phyloP scores from a whole-genome alignment of 2,329 filamentous ascomycete species.

The Penicillium sclerotigenum region DNA sequence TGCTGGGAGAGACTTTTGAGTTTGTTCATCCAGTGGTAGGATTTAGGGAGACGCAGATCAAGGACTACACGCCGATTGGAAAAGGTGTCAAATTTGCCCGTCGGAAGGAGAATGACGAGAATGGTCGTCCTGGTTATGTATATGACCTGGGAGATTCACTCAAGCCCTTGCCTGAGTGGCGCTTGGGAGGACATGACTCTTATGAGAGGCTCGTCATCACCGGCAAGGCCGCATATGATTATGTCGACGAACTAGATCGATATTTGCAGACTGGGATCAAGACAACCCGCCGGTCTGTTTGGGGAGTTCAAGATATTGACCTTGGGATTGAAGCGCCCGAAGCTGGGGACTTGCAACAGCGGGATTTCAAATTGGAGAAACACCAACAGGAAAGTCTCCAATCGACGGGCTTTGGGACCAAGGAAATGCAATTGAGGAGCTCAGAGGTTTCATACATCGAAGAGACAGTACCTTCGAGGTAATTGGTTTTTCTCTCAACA shows the following conservation, averaged over 20 bases:
- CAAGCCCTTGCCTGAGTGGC: constrained; percentile 18
- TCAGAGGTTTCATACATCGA: neutral
- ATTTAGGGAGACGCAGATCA: constrained; percentile 12
- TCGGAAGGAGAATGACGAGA: constrained; percentile 3
- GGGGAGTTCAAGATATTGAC: neutral
- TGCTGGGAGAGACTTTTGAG: constrained; percentile 16
- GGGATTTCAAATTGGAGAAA: neutral
- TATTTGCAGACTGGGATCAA: constrained; percentile 7
- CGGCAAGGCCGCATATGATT: constrained; percentile 11
- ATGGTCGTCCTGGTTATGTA: constrained; percentile 8
- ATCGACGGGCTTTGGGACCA: neutral
- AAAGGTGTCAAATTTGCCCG: constrained; percentile 9
- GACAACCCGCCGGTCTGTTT: neutral
- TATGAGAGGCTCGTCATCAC: constrained; percentile 19
- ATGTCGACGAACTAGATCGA: constrained; percentile 14
- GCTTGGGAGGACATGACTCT: constrained; percentile 15
- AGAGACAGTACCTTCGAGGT: neutral
- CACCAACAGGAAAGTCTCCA: neutral
- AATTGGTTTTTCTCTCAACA: neutral
- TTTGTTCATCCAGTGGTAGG: constrained; percentile 21
- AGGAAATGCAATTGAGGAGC: neutral
- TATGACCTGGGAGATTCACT: constrained; percentile 9
- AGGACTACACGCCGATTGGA: constrained; percentile 12
- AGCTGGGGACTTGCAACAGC: neutral
- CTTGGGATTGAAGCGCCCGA: neutral